These are phyloP conservation scores for Calocera viscosa DNA, from an alignment of 768 basidiomycete species.

Conservation along the genomic window DNA sequence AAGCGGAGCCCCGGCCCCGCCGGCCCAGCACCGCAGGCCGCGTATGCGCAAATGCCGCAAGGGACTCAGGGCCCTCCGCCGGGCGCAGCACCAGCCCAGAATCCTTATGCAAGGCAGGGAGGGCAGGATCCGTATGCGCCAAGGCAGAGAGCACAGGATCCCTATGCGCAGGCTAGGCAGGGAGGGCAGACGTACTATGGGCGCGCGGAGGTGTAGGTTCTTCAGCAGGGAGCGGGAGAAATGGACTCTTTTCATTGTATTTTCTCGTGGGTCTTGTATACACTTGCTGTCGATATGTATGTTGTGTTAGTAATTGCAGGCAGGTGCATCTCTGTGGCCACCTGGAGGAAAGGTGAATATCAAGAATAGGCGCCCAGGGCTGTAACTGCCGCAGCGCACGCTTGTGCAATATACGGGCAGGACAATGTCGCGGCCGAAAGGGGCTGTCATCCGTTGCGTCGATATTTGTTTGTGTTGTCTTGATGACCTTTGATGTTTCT, in stretches of 20 bases:
- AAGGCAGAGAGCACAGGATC: background rate
- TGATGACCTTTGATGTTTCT: too few species aligned
- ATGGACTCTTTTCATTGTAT: background rate
- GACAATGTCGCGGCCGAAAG: too few species aligned
- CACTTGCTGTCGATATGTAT: too few species aligned
- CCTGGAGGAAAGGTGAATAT: too few species aligned
- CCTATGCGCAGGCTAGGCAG: background rate
- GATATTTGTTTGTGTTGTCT: too few species aligned
- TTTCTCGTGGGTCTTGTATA: too few species aligned
- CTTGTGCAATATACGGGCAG: too few species aligned
- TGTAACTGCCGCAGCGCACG: too few species aligned
- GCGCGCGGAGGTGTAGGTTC: background rate
- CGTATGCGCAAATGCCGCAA: background rate
- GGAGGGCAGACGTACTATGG: background rate
- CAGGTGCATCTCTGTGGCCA: too few species aligned
- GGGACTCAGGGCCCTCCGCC: background rate
- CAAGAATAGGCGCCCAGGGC: too few species aligned
- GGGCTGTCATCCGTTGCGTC: too few species aligned
- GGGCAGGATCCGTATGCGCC: background rate
- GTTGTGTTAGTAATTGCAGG: too few species aligned
- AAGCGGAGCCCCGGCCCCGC: background rate
- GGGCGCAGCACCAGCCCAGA: background rate
- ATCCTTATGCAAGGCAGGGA: background rate
- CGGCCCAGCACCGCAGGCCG: background rate
- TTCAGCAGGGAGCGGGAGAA: background rate